Conservation (phyloP, 1,284 basidiomycete species). For the Trichosporon sp. region DNA sequence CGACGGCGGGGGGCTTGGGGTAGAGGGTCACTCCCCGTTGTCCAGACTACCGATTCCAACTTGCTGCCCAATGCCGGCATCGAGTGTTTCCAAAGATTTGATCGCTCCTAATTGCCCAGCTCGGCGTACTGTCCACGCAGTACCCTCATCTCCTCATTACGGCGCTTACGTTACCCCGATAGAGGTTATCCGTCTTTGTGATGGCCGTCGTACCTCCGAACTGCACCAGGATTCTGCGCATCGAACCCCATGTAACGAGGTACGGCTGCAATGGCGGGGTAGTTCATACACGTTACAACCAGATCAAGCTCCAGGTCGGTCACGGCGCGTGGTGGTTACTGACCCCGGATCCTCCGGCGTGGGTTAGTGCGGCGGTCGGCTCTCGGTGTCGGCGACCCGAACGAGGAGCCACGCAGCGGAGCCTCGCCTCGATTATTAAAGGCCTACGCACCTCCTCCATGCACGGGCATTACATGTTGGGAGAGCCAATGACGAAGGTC, state of each 20-base stretch:
- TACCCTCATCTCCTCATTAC: not conserved
- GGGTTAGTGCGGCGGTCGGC: not conserved
- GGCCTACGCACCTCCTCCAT: not conserved
- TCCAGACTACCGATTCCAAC: slow-evolving; percentile 17
- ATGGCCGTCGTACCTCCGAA: not conserved
- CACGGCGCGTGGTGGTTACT: slow-evolving; percentile 11
- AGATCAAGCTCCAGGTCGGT: not conserved
- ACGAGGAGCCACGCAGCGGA: not conserved
- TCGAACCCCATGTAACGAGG: slow-evolving; percentile 1
- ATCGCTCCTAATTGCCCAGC: slow-evolving; percentile 1
- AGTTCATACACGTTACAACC: not conserved
- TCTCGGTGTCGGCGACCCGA: slow-evolving; percentile 2
- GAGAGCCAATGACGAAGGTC: not conserved
- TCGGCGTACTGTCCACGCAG: not conserved
- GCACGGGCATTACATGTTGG: not conserved
- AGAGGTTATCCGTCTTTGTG: not conserved
- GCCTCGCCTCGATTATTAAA: not conserved
- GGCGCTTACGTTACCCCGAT: slow-evolving; percentile 7
- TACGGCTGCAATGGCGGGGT: not conserved
- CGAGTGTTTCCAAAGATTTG: slow-evolving; percentile 3
- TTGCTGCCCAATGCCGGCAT: slow-evolving; percentile 7
- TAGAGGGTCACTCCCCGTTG: not conserved
- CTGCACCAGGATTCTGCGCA: not conserved
- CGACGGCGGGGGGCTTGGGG: not conserved
- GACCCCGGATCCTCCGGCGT: not conserved